These are phyloP conservation scores for Podaxis sp. DNA, from an alignment of 768 basidiomycete species.

Conservation along the genomic window DNA sequence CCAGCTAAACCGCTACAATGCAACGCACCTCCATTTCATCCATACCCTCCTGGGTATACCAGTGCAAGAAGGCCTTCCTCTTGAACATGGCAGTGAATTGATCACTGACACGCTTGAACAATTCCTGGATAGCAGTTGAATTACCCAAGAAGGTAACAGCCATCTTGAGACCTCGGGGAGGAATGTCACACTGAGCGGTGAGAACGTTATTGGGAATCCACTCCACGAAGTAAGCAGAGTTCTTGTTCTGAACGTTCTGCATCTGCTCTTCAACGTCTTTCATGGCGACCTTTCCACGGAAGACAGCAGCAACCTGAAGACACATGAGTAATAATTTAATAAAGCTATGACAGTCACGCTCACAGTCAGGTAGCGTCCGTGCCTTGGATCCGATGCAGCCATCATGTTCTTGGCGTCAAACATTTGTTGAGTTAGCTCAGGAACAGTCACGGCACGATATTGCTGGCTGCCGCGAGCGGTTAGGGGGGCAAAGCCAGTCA, in stretches of 20 bases:
- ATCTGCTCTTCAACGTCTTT: slow-evolving; percentile 99
- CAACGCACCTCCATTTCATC: slow-evolving; percentile 85
- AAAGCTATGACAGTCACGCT: slow-evolving; percentile 19
- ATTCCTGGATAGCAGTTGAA: slow-evolving; percentile 94
- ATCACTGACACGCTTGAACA: slow-evolving; percentile 98
- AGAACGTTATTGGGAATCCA: slow-evolving; percentile 99
- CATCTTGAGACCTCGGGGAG: slow-evolving; percentile 95
- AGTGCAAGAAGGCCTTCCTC: slow-evolving; percentile 97
- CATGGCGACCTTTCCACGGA: slow-evolving; percentile 99
- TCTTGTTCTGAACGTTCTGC: slow-evolving; percentile 97
- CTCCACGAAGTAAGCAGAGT: slow-evolving; percentile 97
- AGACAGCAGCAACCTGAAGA: slow-evolving; percentile 81
- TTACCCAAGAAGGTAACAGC: slow-evolving; percentile 97
- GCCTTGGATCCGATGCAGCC: slow-evolving; percentile 96
- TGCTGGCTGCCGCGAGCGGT: slow-evolving; percentile 93
- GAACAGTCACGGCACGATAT: slow-evolving; percentile 95
- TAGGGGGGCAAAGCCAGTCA: slow-evolving; percentile 93
- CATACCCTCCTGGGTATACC: slow-evolving; percentile 99
- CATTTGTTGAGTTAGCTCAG: slow-evolving; percentile 98
- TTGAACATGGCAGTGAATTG: slow-evolving; percentile 99
- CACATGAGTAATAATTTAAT: not conserved
- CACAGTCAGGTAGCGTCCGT: slow-evolving; percentile 96
- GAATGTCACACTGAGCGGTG: slow-evolving; percentile 97
- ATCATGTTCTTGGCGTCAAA: slow-evolving; percentile 99
- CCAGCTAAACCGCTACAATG: not conserved